These are phyloP conservation scores for Suillus occidentalis DNA, from an alignment of 768 basidiomycete genomes.

Conservation along the genomic window DNA sequence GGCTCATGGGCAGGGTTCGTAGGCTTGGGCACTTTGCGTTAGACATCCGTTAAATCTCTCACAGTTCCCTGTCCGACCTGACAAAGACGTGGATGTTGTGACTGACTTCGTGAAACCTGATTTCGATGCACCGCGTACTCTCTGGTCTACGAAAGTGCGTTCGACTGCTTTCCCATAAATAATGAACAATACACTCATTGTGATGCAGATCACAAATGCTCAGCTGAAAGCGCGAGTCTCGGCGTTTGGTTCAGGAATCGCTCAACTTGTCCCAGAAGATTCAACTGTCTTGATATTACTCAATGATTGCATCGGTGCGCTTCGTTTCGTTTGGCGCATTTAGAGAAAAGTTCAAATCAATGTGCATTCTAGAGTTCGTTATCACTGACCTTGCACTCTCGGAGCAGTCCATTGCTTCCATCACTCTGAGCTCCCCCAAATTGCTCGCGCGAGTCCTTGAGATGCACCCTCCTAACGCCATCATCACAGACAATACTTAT, in stretches of 20 bases:
- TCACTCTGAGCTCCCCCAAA: conserved; percentile 58
- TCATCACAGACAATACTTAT: conserved; percentile 68
- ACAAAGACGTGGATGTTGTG: conserved; percentile 68
- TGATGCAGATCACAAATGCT: conserved; percentile 67
- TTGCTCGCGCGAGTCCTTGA: conserved; percentile 69
- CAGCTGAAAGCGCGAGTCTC: conserved; percentile 68
- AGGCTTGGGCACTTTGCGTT: conserved; percentile 4
- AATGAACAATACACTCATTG: neutral
- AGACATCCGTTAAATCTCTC: neutral
- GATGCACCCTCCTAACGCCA: conserved; percentile 63
- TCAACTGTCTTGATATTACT: conserved; percentile 75
- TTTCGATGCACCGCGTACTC: conserved; percentile 62
- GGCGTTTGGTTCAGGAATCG: conserved; percentile 72
- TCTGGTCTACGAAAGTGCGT: conserved; percentile 79
- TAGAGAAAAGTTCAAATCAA: conserved; percentile 1
- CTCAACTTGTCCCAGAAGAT: conserved; percentile 53
- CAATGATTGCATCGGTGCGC: conserved; percentile 75
- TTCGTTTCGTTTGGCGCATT: neutral
- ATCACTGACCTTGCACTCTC: conserved; percentile 79
- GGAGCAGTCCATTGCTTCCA: conserved; percentile 63
- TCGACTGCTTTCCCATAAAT: neutral
- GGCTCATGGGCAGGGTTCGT: conserved; percentile 76
- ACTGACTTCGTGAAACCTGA: conserved; percentile 69
- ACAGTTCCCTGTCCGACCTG: conserved; percentile 73
- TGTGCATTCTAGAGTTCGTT: conserved; percentile 58